phyloP scores from a whole-genome alignment of 2,329 filamentous ascomycete species.

The Diplodia scrobiculata region DNA sequence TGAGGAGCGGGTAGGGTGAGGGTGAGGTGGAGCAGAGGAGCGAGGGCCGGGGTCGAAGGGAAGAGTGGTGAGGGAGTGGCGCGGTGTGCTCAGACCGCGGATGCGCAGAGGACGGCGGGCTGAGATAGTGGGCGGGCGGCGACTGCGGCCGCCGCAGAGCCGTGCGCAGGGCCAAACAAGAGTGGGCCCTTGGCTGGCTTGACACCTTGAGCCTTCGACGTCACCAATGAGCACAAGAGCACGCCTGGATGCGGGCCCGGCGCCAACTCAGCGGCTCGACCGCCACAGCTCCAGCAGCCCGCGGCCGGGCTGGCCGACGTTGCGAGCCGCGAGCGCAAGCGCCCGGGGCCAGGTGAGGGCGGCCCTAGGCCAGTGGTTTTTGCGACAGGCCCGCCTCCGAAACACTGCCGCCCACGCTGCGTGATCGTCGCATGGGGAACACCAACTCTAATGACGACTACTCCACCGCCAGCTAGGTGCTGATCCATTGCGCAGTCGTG shows the following conservation, averaged over 20 bases:
- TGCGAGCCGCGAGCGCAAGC: not conserved
- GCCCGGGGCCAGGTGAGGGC: not conserved
- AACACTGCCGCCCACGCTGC: constrained; percentile 16
- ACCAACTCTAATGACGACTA: constrained; percentile 4
- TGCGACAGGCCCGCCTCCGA: constrained; percentile 1
- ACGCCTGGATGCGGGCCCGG: not conserved
- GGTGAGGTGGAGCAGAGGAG: not conserved
- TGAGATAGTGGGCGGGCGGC: not conserved
- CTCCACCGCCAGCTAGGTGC: not conserved
- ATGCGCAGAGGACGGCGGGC: not conserved
- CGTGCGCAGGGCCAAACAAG: constrained; percentile 20
- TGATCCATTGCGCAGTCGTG: not conserved
- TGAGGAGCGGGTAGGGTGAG: not conserved
- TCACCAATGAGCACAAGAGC: not conserved
- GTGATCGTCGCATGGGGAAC: constrained; percentile 22
- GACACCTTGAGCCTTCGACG: constrained; percentile 16
- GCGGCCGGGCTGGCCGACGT: not conserved
- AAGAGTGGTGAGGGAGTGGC: not conserved
- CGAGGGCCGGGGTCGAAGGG: not conserved
- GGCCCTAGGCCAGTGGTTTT: constrained; percentile 2
- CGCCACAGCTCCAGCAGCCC: not conserved
- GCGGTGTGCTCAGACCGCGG: not conserved
- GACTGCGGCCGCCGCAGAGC: not conserved
- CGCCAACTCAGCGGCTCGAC: constrained; percentile 2
- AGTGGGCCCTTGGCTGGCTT: constrained; percentile 5